Evolutionary conservation across 2,329 filamentous ascomycete species (phyloP).

Genomic region (Exophiala sp.): DNA sequence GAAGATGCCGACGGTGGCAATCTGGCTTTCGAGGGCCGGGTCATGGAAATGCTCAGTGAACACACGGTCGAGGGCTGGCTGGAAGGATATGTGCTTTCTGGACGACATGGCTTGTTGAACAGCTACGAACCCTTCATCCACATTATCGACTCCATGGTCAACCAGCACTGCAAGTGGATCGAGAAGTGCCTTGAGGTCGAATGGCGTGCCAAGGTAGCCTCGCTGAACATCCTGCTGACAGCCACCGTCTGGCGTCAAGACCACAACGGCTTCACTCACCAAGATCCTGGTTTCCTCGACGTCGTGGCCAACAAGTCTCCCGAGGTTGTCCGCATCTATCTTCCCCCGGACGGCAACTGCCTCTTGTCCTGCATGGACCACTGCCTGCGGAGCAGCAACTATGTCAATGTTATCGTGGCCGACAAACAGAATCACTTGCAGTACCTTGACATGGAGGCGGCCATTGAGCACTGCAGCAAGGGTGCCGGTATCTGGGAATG

Average conservation of each 20-base stretch:
- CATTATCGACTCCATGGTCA: constrained; percentile 79
- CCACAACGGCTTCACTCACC: constrained; percentile 77
- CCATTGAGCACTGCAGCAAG: constrained; percentile 70
- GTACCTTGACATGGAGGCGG: constrained; percentile 66
- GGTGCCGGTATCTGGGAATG: constrained; percentile 72
- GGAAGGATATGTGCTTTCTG: constrained; percentile 70
- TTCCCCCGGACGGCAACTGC: constrained; percentile 73
- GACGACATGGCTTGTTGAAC: constrained; percentile 70
- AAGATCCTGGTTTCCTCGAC: constrained; percentile 74
- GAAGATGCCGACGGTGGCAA: constrained; percentile 72
- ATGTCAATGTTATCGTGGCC: constrained; percentile 73
- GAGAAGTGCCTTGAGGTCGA: constrained; percentile 75
- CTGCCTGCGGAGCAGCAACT: constrained; percentile 66
- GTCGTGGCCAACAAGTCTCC: constrained; percentile 74
- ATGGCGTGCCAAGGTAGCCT: constrained; percentile 67
- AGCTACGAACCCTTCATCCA: constrained; percentile 79
- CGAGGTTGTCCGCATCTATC: constrained; percentile 72
- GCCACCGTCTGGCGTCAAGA: constrained; percentile 77
- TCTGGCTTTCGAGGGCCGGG: constrained; percentile 59
- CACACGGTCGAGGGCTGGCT: constrained; percentile 76
- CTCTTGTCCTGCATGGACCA: constrained; percentile 70
- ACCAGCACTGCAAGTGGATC: constrained; percentile 80
- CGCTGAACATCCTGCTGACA: constrained; percentile 72
- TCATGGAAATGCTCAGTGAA: constrained; percentile 81
- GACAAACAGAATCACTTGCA: constrained; percentile 76